These are phyloP conservation scores for Lachnellula willkommii DNA, from an alignment of 2,329 filamentous ascomycete species.

Conservation along the genomic window DNA sequence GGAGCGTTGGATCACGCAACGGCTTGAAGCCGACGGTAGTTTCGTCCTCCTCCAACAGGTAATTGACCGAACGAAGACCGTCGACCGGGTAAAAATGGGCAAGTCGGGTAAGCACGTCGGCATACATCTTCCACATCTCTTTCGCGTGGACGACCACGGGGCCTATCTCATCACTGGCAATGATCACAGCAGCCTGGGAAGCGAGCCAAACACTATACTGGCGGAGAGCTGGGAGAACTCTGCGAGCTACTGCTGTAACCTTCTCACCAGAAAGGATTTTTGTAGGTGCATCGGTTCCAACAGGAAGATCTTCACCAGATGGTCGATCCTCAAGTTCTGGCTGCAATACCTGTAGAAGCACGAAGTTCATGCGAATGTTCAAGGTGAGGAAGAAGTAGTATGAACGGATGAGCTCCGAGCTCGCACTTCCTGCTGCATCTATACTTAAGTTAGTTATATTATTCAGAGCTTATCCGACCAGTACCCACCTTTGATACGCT, in stretches of 20 bases:
- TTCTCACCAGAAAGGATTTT: slow-evolving; percentile 38
- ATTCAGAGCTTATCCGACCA: background rate
- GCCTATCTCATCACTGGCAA: slow-evolving; percentile 48
- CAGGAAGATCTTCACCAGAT: slow-evolving; percentile 37
- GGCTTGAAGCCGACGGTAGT: slow-evolving; percentile 62
- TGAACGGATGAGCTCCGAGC: slow-evolving; percentile 37
- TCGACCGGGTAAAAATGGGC: slow-evolving; percentile 53
- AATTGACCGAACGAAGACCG: slow-evolving; percentile 50
- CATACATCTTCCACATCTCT: slow-evolving; percentile 61
- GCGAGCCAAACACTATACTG: slow-evolving; percentile 65
- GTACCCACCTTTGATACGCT: slow-evolving; percentile 51
- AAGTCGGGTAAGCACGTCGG: slow-evolving; percentile 55
- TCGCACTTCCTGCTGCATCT: slow-evolving; percentile 37
- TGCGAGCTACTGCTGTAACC: slow-evolving; percentile 53
- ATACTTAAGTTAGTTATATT: slow-evolving; percentile 15
- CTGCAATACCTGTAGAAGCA: slow-evolving; percentile 64
- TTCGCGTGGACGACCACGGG: slow-evolving; percentile 52
- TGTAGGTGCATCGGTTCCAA: slow-evolving; percentile 36
- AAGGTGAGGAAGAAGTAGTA: slow-evolving; percentile 66
- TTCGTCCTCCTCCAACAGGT: slow-evolving; percentile 64
- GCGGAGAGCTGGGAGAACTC: slow-evolving; percentile 58
- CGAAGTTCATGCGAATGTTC: slow-evolving; percentile 71
- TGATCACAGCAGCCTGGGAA: slow-evolving; percentile 48
- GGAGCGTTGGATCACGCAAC: slow-evolving; percentile 43
- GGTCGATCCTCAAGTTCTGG: slow-evolving; percentile 57